Evolutionary conservation across 78 protist genomes (phyloP), one percentile per base, ranked within the genome.

Genomic region (Cyanophora paradoxa): DNA sequence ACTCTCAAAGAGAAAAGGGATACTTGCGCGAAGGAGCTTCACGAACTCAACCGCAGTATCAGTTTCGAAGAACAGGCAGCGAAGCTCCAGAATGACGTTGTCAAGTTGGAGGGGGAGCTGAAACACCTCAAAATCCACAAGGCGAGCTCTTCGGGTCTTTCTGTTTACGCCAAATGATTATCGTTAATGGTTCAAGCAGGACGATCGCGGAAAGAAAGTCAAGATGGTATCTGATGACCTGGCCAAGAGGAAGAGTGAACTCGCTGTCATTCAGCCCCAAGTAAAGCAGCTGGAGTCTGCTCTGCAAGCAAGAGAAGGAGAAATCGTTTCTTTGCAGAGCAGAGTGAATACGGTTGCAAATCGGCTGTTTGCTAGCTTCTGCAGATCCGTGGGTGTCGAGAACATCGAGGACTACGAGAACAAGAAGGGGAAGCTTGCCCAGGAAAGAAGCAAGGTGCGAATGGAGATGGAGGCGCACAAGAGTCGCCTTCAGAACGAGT

Each of bases 381-480:
- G 66, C 28, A 13, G 28, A 17, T 61, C 66, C 36, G 17, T 61
- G 14, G 66, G 66, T 26, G 66, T 61, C 28, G 22, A 61, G 28
- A 61, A 61, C 22, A 61, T 61, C 66, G 66, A 17, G 13, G 66
- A 61, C 39, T 61, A 61, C 28, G 66, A 61, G 66, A n/a, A 61
- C 20, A 61, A 61, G n/a, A n/a, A n/a, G n/a, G n/a, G n/a, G n/a
- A n/a, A n/a, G n/a, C n/a, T n/a, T n/a, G n/a, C n/a, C n/a, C n/a
- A n/a, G n/a, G n/a, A n/a, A n/a, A n/a, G n/a, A n/a, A n/a, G n/a
- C 0, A 10, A 78, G n/a, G 7, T 66, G 31, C n/a, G 36, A n/a
- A 77, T 42, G 20, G 56, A 28, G 39, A 67, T 42, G 70, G 48
- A 42, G 37, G 1, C 26, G 65, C 70, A 28, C 11, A 3, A 31